phyloP scores from a whole-genome alignment of 2,329 filamentous ascomycete genomes.

The Aspergillus novoparasiticus region DNA sequence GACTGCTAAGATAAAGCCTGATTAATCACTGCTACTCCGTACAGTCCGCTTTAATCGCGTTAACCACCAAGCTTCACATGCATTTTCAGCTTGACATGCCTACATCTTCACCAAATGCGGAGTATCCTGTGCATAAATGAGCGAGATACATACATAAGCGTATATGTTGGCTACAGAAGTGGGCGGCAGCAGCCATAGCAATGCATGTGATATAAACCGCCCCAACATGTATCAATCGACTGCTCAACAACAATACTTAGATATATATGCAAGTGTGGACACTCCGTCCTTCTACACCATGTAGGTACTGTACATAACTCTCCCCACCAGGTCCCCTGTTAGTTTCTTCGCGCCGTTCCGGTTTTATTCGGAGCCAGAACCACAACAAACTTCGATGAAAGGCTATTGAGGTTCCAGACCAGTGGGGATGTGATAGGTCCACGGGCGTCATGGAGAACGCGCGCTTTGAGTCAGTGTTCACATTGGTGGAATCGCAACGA shows the following conservation, averaged over 20 bases:
- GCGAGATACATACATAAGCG: neutral
- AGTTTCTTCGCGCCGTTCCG: conserved; percentile 5
- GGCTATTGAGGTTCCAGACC: conserved; percentile 18
- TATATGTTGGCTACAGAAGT: neutral
- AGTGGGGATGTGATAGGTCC: conserved; percentile 23
- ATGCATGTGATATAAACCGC: conserved; percentile 10
- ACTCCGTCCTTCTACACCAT: neutral
- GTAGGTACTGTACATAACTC: neutral
- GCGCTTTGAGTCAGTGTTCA: neutral
- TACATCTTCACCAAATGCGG: neutral
- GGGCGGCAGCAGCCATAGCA: neutral
- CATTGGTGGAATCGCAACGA: neutral
- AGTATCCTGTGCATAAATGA: neutral
- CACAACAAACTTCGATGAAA: conserved; percentile 2
- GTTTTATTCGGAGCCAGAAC: conserved; percentile 13
- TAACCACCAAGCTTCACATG: neutral
- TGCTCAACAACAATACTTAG: neutral
- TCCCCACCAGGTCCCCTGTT: conserved; percentile 1
- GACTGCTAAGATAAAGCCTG: neutral
- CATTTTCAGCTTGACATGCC: neutral
- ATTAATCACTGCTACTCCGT: neutral
- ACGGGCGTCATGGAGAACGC: conserved; percentile 12
- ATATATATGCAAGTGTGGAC: neutral
- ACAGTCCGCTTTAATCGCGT: neutral
- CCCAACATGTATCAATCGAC: neutral